Base-by-base conservation (phyloP, 2,329 filamentous ascomycete genomes). In the Cadophora malorum region DNA sequence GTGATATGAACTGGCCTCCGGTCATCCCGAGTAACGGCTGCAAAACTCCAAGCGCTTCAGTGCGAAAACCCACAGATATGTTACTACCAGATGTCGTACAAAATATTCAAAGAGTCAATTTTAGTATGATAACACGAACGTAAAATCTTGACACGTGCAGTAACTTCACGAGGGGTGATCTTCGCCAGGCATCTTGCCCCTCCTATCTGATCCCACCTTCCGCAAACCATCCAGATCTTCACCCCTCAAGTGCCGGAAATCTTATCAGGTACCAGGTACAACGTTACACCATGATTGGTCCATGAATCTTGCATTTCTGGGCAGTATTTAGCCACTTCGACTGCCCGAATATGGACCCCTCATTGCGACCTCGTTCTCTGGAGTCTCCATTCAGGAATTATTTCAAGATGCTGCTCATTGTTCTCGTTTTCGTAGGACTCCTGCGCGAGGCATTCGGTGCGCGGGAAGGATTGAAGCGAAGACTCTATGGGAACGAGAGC, bases 271-370 rank as follows among this genome's bases (percentile, higher is more conserved):
- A 64, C 47, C 23, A 56, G 28, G 35, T 38, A 65, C 63, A 65
- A 68, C 63, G 63, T 68, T 63, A 65, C 63, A 68, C 59, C 41
- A 60, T 66, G 63, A 68, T 68, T 66, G 59, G 63, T n/a, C 19
- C 41, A 9, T 63, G 52, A 63, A 19, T 23, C 47, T 55, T 62
- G 41, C 41, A 49, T 52, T 47, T 38, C 38, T 56, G 52, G 65
- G 35, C 59, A 55, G 21, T 49, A 38, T 65, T 65, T 50, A 65
- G 63, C 35, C 55, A 53, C 10, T 53, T 59, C 33, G 19, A 60
- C 12, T 33, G 23, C n/a, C 21, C 28, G 47, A 33, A 33, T 5
- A 67, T 67, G 65, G n/a, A 25, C 28, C 47, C 55, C 61, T 64
- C 61, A 23, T 55, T 47, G 45, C 61, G 53, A 64, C 50, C 47